Evolutionary conservation across 345 rosid genomes (phyloP).

Genomic region (Barbarea vulgaris): DNA sequence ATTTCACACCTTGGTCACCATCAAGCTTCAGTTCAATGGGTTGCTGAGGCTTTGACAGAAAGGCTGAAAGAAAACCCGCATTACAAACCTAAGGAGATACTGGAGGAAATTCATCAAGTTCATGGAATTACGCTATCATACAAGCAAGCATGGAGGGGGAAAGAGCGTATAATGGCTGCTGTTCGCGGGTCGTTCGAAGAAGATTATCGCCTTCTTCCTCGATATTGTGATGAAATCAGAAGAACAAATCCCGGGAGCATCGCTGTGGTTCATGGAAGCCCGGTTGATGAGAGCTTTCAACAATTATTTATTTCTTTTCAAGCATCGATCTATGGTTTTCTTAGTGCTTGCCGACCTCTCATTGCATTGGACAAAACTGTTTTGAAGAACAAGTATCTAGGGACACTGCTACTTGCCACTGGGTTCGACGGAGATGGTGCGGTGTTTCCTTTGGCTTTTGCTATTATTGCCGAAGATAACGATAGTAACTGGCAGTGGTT

Average conservation of each 20-base stretch:
- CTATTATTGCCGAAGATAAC: constrained; percentile 78
- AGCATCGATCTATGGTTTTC: constrained; percentile 92
- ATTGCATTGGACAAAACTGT: constrained; percentile 78
- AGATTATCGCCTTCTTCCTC: constrained; percentile 92
- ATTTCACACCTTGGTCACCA: constrained; percentile 96
- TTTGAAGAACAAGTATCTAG: constrained; percentile 84
- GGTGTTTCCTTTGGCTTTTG: constrained; percentile 88
- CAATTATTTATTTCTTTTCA: constrained; percentile 89
- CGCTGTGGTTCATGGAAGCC: constrained; percentile 79
- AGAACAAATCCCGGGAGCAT: constrained; percentile 90
- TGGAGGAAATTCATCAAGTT: constrained; percentile 89
- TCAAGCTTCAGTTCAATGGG: constrained; percentile 99
- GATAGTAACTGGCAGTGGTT: constrained; percentile 98
- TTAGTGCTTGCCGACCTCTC: constrained; percentile 88
- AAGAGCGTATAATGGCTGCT: constrained; percentile 92
- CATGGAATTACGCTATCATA: constrained; percentile 93
- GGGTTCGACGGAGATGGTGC: constrained; percentile 96
- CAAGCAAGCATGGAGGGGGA: constrained; percentile 99
- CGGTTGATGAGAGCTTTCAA: constrained; percentile 75
- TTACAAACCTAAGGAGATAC: constrained; percentile 93
- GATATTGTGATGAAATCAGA: constrained; percentile 82
- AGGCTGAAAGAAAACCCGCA: constrained; percentile 84
- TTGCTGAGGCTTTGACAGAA: constrained; percentile 84
- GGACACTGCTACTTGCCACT: constrained; percentile 88
- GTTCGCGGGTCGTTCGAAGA: constrained; percentile 97